Conservation (phyloP, 768 basidiomycete genomes). For the Psilocybe cyanescens region DNA sequence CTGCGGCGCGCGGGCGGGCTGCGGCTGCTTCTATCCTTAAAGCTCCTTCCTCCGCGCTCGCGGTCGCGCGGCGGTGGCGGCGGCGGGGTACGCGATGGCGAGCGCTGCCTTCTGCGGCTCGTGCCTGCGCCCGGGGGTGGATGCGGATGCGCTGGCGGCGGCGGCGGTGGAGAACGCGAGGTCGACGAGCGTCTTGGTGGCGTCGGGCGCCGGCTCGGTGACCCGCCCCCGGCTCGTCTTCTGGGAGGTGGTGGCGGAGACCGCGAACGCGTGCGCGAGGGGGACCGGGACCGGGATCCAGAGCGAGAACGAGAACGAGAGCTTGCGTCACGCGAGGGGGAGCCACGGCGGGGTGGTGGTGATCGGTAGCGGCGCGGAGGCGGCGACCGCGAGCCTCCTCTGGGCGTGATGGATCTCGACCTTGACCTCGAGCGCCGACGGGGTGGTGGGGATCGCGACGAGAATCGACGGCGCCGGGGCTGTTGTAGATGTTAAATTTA, state of each 20-base stretch:
- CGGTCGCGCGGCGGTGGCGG: conserved; percentile 39
- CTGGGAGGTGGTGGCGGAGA: conserved; percentile 40
- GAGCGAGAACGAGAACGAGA: conserved; percentile 30
- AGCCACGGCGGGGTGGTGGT: conserved; percentile 41
- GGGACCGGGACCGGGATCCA: conserved; percentile 26
- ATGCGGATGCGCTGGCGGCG: background rate
- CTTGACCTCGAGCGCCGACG: conserved; percentile 49
- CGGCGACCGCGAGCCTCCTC: conserved; percentile 38
- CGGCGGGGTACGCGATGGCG: too few species aligned
- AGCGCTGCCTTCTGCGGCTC: conserved; percentile 14
- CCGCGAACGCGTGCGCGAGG: conserved; percentile 53
- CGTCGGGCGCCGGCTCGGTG: conserved; percentile 30
- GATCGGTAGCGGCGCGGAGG: conserved; percentile 29
- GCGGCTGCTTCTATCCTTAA: conserved; percentile 46
- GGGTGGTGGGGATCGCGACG: conserved; percentile 50
- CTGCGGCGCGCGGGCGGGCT: conserved; percentile 58
- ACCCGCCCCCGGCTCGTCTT: conserved; percentile 2
- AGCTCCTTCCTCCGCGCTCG: conserved; percentile 34
- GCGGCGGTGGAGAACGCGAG: conserved; percentile 39
- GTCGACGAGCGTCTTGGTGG: conserved; percentile 43
- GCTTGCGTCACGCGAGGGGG: conserved; percentile 24
- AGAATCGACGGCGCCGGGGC: conserved; percentile 47
- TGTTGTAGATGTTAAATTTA: background rate
- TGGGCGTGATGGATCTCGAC: conserved; percentile 34
- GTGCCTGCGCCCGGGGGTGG: too few species aligned